phyloP scores from a whole-genome alignment of 2,329 filamentous ascomycete genomes.

The Arachnomyces sp. region DNA sequence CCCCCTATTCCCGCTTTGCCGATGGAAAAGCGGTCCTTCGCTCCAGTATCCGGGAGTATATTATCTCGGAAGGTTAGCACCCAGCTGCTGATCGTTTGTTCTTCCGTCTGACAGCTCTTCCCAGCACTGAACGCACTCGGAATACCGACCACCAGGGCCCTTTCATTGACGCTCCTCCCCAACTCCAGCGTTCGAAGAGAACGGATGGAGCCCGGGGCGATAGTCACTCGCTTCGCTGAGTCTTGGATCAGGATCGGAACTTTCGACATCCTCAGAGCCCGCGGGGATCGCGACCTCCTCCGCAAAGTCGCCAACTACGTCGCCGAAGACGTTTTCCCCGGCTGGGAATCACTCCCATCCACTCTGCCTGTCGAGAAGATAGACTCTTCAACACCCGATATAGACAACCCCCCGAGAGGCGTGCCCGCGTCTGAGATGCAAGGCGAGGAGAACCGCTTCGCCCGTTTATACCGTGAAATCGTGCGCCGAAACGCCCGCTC shows the following conservation, averaged over 20 bases:
- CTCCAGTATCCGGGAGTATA: conserved; percentile 87
- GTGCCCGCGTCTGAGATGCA: conserved; percentile 53
- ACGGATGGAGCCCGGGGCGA: conserved; percentile 76
- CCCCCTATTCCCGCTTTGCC: conserved; percentile 91
- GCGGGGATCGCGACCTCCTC: conserved; percentile 68
- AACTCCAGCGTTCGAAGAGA: conserved; percentile 68
- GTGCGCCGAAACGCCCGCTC: conserved; percentile 75
- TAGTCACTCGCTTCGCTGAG: conserved; percentile 85
- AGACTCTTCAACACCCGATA: conserved; percentile 26
- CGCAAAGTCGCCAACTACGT: conserved; percentile 71
- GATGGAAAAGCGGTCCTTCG: conserved; percentile 90
- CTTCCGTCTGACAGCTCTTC: background rate
- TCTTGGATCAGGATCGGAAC: conserved; percentile 90
- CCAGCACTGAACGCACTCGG: conserved; percentile 64
- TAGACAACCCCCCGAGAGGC: conserved; percentile 42
- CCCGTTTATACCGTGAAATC: conserved; percentile 79
- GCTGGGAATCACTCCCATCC: conserved; percentile 75
- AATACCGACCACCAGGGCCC: conserved; percentile 77
- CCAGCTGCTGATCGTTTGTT: background rate
- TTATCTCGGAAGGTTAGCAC: conserved; percentile 69
- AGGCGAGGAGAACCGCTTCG: conserved; percentile 71
- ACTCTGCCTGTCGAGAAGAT: conserved; percentile 39
- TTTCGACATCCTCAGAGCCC: conserved; percentile 80
- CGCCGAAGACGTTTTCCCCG: conserved; percentile 76
- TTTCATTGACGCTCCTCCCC: conserved; percentile 71